A percentile compares a stretch with the other conserved stretches of the same genome.
Evolutionary conservation across 2,329 filamentous ascomycete genomes (phyloP).

Genomic region (Sporothrix luriei): DNA sequence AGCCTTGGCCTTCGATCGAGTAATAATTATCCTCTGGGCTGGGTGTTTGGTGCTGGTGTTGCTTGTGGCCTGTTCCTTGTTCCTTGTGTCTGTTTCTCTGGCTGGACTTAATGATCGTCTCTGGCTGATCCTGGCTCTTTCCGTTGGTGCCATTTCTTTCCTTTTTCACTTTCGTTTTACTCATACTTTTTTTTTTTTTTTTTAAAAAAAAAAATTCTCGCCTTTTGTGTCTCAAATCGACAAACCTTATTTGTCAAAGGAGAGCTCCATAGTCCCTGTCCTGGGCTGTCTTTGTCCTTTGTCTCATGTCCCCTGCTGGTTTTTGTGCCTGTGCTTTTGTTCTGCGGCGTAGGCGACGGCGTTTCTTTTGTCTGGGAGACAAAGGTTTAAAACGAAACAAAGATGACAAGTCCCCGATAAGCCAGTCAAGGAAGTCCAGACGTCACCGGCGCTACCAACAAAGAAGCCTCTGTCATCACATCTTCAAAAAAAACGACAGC

Average conservation of each 20-base stretch:
- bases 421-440: neutral
- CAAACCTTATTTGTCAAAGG: neutral
- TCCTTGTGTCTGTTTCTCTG: neutral
- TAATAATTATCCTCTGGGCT: neutral
- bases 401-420: neutral
- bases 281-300: neutral
- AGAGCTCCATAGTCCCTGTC: neutral
- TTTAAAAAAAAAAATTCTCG: neutral
- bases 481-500: neutral
- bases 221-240: slow-evolving; percentile 5
- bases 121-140: neutral
- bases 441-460: slow-evolving; percentile 3
- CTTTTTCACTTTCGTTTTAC: too few species aligned
- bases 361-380: neutral
- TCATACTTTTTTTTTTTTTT: neutral
- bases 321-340: neutral
- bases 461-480: slow-evolving; percentile 17
- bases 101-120: neutral
- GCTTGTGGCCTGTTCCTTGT: neutral
- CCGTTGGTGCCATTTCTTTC: neutral
- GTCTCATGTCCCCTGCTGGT: neutral
- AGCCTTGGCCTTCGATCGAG: slow-evolving; percentile 5
- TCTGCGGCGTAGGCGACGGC: too few species aligned
- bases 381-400: neutral
- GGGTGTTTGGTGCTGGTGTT: neutral